Evolutionary conservation across 371 early-diverging fungal genomes (phyloP), one percentile per base, ranked within the genome.

Genomic region (Smittium mucronatum): DNA sequence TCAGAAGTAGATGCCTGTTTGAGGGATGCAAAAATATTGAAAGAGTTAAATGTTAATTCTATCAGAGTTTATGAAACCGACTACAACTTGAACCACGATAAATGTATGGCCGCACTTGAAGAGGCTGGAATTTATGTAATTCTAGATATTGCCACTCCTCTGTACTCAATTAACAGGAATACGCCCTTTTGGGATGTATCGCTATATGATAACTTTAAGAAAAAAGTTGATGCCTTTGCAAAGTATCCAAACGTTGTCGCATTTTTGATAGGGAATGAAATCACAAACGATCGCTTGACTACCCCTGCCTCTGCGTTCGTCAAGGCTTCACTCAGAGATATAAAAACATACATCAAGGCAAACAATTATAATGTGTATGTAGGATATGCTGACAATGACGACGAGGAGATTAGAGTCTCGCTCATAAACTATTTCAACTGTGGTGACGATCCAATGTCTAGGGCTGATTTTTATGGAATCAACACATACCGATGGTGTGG

Each of bases 251-350:
- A 90, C 73, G 72, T 84, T n/a, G 72, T 87, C 25, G 91, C 81
- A 1, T 92, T 89, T 78, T 79, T 91, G 72, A 88, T 86, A 25
- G 91, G 92, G 16, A 92, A 92, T 74, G 92, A 90, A 76, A 91
- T 89, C 11, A 84, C 88, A 34, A 89, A 88, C 69, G 85, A 86
- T 70, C 78, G 79, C 33, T 77, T 81, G 26, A 87, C 86, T 17
- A 89, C 89, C 1, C 73, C 76, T 0, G 87, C 91, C 1, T 83
- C 88, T 2, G 86, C 86, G 0, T 87, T 83, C 71, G 89, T 90
- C 72, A 87, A 88, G 69, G 91, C 90, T 16, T 75, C 86, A 1
- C 69, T 89, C 28, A 83, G 90, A 34, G 92, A 92, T 70, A 81
- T 85, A 35, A 91, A 89, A 73, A 76, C 76, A 0, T 87, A 87